A percentile compares a stretch with the other conserved stretches of the same genome.
Evolutionary conservation across 805 yeast species (phyloP).

Genomic region (Suhomyces pyralidae): DNA sequence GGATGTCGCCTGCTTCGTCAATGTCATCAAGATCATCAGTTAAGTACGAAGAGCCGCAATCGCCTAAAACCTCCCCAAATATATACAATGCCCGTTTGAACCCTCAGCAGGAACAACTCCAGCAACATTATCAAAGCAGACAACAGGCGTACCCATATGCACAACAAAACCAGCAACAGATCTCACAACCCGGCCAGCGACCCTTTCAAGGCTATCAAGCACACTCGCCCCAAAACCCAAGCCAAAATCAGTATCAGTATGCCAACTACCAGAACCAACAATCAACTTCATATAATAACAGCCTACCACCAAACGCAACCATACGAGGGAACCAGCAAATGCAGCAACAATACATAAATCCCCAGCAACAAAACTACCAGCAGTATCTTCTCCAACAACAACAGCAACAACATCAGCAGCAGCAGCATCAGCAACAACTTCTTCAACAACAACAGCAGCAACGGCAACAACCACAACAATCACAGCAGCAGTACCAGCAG

Average conservation of each 20-base stretch:
- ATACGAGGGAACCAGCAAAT: slow-evolving; percentile 8
- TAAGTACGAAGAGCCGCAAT: slow-evolving; percentile 36
- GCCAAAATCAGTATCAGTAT: slow-evolving; percentile 11
- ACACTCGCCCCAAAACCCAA: slow-evolving; percentile 6
- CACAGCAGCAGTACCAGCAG: slow-evolving; percentile 2
- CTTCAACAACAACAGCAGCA: slow-evolving; percentile 3
- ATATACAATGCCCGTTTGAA: slow-evolving; percentile 10
- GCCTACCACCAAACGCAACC: slow-evolving; percentile 11
- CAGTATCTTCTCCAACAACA: slow-evolving; percentile 2
- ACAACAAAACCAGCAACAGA: slow-evolving; percentile 4
- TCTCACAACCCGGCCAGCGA: background rate
- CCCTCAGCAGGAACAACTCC: slow-evolving; percentile 8
- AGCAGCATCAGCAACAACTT: background rate
- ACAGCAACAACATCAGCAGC: background rate
- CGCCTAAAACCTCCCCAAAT: slow-evolving; percentile 39
- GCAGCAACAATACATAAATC: slow-evolving; percentile 9
- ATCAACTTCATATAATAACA: slow-evolving; percentile 2
- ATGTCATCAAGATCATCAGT: slow-evolving; percentile 30
- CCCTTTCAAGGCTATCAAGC: slow-evolving; percentile 13
- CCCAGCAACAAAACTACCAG: slow-evolving; percentile 2
- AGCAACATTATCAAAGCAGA: slow-evolving; percentile 5
- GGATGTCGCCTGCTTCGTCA: slow-evolving; percentile 36
- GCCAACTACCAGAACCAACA: slow-evolving; percentile 9
- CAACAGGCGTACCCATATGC: slow-evolving; percentile 4
- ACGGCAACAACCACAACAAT: slow-evolving; percentile 5